These are phyloP conservation scores for Gryganskiella cystojenkinii DNA, from an alignment of 192 early-diverging fungal species.

Conservation along the genomic window DNA sequence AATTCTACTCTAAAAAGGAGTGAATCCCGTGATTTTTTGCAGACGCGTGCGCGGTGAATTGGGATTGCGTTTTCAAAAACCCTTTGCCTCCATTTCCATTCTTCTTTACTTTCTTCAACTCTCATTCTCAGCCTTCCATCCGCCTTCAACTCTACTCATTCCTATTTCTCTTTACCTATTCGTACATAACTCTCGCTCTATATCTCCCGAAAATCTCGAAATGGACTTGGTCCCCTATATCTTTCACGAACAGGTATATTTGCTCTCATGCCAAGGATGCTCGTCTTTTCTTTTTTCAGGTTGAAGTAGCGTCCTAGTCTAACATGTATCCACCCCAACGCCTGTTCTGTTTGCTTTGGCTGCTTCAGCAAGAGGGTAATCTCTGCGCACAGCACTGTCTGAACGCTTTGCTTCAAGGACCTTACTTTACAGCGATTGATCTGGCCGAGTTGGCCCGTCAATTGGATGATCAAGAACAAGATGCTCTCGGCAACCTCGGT, in stretches of 20 bases:
- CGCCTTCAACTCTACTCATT: not conserved
- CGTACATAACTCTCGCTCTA: not conserved
- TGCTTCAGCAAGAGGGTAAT: conserved; percentile 77
- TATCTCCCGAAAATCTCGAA: not conserved
- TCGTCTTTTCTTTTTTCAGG: not conserved
- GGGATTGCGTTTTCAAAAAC: too few species aligned
- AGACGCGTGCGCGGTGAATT: too few species aligned
- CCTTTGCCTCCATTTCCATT: not conserved
- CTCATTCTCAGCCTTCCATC: not conserved
- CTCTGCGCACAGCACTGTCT: conserved; percentile 86
- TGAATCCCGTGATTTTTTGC: too few species aligned
- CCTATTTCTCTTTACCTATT: not conserved
- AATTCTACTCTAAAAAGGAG: too few species aligned
- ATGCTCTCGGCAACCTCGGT: conserved; percentile 51
- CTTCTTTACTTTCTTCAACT: not conserved
- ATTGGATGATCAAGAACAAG: conserved; percentile 71
- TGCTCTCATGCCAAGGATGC: not conserved
- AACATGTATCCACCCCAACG: too few species aligned
- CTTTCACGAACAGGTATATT: conserved; percentile 41
- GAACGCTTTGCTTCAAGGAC: conserved; percentile 76
- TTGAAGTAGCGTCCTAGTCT: too few species aligned
- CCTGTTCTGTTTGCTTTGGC: too few species aligned
- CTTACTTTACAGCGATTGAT: conserved; percentile 82
- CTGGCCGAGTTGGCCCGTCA: conserved; percentile 74
- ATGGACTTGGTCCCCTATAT: conserved; percentile 51